Evolutionary conservation across 2,329 filamentous ascomycete genomes (phyloP), one percentile per base, ranked within the genome.

Genomic region (Penicillium glabrum): DNA sequence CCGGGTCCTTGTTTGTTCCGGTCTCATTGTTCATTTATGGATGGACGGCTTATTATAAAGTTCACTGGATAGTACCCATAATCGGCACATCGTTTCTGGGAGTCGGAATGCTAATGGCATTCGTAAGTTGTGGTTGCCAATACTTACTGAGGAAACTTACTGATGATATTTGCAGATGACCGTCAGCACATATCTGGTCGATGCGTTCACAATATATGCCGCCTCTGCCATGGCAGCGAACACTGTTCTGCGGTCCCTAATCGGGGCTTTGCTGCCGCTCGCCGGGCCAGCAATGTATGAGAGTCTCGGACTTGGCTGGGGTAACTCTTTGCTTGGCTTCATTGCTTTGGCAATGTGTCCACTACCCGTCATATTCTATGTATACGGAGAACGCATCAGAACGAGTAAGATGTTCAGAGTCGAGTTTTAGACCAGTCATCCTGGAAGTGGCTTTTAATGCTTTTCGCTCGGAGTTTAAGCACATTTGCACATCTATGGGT

Each of bases 41-140:
- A 31, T 86, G 84, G 83, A 75, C 78, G 2, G 83, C 83, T 0
- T 74, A 86, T 48, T 74, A 78, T 31, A 66, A 76, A 1, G 71
- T 77, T 0, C 82, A 84, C 63, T 87, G 83, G 83, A 83, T 87
- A 45, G 75, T 85, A 5, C 84, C 84, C 0, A 85, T 87, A 57
- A 76, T 87, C 35, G 86, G 85, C 1, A 82, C 83, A 2, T 74
- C 77, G 0, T 75, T 85, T 3, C 81, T 86, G 19, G 82, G 83
- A 0, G 71, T 79, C 1, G 84, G 84, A 0, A 79, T 83, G 52
- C 82, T 86, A 46, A 75, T 83, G 0, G 76, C 79, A 0, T 88
- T 86, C 59, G 68, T 74, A 59, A 53, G 67, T 64, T 14, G 2
- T 11, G 2, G 31, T 13, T 23, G 1, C 3, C 1, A 14, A 10